Evolutionary conservation across 352 stramenopile genomes (phyloP).

Genomic region (Globisporangium viniferum): DNA sequence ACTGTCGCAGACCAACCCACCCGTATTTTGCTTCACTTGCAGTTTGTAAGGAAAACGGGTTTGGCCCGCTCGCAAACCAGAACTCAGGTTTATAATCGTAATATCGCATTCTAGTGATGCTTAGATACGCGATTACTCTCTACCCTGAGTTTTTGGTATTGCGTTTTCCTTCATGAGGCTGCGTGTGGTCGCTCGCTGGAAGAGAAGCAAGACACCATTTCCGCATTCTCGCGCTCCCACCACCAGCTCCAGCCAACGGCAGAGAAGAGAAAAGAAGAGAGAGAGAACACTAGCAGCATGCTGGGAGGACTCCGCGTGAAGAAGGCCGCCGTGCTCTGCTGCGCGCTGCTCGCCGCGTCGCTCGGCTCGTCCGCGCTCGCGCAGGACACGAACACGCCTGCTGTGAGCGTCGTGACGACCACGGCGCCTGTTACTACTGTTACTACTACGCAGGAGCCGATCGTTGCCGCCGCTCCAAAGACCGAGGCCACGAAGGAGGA

Average conservation of each 20-base stretch:
- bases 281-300: slow-evolving; percentile 9
- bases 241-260: background rate
- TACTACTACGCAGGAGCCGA: background rate
- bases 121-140: background rate
- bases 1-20: background rate
- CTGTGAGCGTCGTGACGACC: background rate
- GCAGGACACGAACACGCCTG: background rate
- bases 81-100: background rate
- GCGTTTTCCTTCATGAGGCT: too few relatives aligned
- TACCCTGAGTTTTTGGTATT: slow-evolving; percentile 7
- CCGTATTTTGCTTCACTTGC: background rate
- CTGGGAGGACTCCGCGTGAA: slow-evolving; percentile 10
- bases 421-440: background rate
- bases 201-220: slow-evolving; percentile 8
- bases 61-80: background rate
- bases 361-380: slow-evolving; percentile 8
- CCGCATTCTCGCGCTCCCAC: slow-evolving; percentile 9
- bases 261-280: slow-evolving; percentile 4
- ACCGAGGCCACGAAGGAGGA: background rate
- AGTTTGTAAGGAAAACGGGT: background rate
- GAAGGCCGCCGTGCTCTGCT: slow-evolving; percentile 12
- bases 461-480: background rate
- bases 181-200: background rate
- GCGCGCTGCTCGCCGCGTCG: slow-evolving; percentile 10
- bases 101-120: background rate